Evolutionary conservation across 2,329 filamentous ascomycete genomes (phyloP).

Genomic region (Dothistroma septosporum): DNA sequence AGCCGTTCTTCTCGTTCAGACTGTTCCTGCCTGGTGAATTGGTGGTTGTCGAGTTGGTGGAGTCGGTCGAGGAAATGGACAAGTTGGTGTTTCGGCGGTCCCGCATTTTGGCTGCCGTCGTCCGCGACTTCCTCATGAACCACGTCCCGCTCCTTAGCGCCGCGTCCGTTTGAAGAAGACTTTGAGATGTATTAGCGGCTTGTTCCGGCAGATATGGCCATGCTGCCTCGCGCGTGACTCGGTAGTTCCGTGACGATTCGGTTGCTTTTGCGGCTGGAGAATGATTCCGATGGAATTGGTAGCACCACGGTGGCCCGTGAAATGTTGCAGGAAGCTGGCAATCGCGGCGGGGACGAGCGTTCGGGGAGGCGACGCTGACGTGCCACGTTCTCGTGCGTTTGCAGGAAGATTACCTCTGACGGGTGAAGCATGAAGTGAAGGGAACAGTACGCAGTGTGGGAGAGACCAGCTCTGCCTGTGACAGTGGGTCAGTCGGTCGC

Average conservation of each 20-base stretch:
- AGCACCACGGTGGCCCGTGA: too few relatives aligned
- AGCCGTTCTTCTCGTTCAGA: slow-evolving; percentile 54
- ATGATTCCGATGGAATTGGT: not conserved
- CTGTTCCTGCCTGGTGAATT: slow-evolving; percentile 59
- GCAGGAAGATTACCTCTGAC: not conserved
- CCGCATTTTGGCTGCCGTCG: slow-evolving; percentile 36
- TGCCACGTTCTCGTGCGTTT: too few relatives aligned
- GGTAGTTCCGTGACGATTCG: not conserved
- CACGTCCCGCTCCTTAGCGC: not conserved
- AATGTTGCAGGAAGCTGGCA: too few relatives aligned
- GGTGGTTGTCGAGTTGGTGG: slow-evolving; percentile 69
- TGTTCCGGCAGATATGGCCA: not conserved
- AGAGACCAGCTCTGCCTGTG: slow-evolving; percentile 6
- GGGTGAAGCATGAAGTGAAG: not conserved
- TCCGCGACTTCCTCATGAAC: slow-evolving; percentile 1
- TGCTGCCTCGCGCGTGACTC: not conserved
- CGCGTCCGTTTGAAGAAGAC: not conserved
- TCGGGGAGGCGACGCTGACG: too few relatives aligned
- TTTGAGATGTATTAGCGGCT: not conserved
- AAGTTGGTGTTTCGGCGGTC: slow-evolving; percentile 46
- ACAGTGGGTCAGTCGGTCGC: not conserved
- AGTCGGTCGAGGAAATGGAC: slow-evolving; percentile 52
- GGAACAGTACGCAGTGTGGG: not conserved
- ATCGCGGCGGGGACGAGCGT: too few relatives aligned
- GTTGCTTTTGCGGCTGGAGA: not conserved